These are phyloP conservation scores for Thielaviopsis punctulata DNA, from an alignment of 2,329 filamentous ascomycete species.

Conservation along the genomic window DNA sequence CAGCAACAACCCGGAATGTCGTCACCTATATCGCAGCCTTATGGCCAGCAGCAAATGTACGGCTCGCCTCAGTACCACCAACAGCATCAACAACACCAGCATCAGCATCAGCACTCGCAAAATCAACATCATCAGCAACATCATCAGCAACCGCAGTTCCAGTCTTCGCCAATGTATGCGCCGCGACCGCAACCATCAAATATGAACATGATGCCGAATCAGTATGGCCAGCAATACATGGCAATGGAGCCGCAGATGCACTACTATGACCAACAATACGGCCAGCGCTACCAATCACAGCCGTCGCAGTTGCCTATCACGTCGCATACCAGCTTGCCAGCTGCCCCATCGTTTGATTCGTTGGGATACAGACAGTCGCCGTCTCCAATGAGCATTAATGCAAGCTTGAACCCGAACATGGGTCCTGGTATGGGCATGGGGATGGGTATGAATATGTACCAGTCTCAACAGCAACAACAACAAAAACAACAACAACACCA, in stretches of 20 bases:
- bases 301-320: background rate
- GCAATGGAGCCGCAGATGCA: conserved; percentile 7
- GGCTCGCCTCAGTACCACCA: conserved; percentile 16
- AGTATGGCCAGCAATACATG: conserved; percentile 8
- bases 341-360: conserved; percentile 1
- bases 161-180: conserved; percentile 12
- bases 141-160: conserved; percentile 18
- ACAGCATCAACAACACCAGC: too few relatives aligned
- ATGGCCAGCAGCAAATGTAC: conserved; percentile 12
- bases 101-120: too few relatives aligned
- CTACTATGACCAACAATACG: conserved; percentile 4
- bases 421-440: conserved; percentile 6
- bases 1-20: conserved; percentile 14
- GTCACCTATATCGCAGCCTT: conserved; percentile 14
- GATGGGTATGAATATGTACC: conserved; percentile 3
- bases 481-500: conserved; percentile 18
- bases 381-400: conserved; percentile 18
- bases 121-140: too few relatives aligned
- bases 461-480: conserved; percentile 14
- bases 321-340: background rate
- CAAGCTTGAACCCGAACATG: conserved; percentile 18
- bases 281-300: conserved; percentile 1
- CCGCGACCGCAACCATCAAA: conserved; percentile 11
- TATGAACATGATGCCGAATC: conserved; percentile 16
- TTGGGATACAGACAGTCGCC: conserved; percentile 22